These are phyloP conservation scores for Sporothrix luriei DNA, from an alignment of 2,329 filamentous ascomycete genomes.

Conservation along the genomic window DNA sequence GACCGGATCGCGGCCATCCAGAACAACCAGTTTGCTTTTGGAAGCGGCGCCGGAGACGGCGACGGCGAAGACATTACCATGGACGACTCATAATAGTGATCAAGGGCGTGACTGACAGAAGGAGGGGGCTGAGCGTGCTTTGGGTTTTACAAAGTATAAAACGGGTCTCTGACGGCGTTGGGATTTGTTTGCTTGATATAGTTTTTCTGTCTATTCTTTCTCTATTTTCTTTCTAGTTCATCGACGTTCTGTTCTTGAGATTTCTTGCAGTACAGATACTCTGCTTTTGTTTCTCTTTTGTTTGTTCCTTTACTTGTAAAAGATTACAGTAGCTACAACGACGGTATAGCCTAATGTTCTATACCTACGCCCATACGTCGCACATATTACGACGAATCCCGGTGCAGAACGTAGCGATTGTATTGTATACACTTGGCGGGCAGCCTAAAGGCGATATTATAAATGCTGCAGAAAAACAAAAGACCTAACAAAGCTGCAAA, in stretches of 20 bases:
- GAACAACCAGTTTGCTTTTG: slow-evolving; percentile 84
- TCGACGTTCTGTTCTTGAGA: not conserved
- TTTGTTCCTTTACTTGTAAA: not conserved
- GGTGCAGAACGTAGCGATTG: not conserved
- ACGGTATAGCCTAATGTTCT: no score
- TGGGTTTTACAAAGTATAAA: slow-evolving; percentile 8
- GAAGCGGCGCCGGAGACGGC: slow-evolving; percentile 46
- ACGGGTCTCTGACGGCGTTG: slow-evolving; percentile 14
- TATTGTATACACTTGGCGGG: not conserved
- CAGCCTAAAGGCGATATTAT: not conserved
- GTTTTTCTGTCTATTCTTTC: not conserved
- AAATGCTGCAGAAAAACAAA: slow-evolving; percentile 11
- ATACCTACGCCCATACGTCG: no score
- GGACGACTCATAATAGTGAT: slow-evolving; percentile 48
- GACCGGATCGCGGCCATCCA: slow-evolving; percentile 86
- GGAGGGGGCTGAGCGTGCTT: not conserved
- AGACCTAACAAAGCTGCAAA: slow-evolving; percentile 3
- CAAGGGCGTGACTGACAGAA: not conserved
- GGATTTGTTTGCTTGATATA: slow-evolving; percentile 14
- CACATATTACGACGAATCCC: no score
- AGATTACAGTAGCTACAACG: not conserved
- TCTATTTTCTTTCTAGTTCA: not conserved
- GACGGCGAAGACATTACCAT: slow-evolving; percentile 55
- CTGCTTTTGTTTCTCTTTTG: no score
- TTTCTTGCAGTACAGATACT: slow-evolving; percentile 9